Conservation (phyloP, 2,329 filamentous ascomycete species). For the Colletotrichum sp. region DNA sequence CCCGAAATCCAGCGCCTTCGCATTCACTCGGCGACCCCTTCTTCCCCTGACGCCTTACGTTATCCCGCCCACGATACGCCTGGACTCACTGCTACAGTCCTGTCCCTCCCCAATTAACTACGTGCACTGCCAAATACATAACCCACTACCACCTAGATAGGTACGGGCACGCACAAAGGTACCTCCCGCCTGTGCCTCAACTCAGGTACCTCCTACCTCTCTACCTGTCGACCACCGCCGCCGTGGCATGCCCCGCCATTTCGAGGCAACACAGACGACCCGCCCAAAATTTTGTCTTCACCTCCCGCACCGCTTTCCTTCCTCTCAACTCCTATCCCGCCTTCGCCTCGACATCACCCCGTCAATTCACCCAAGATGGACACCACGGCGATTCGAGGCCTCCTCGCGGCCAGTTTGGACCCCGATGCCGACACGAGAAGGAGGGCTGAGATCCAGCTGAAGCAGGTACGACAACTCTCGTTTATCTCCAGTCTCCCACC, state of each 20-base stretch:
- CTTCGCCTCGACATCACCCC: slow-evolving; percentile 22
- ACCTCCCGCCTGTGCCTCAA: background rate
- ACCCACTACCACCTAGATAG: background rate
- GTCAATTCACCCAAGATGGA: slow-evolving; percentile 63
- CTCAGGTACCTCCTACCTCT: background rate
- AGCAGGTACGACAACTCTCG: slow-evolving; percentile 65
- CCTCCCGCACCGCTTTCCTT: slow-evolving; percentile 21
- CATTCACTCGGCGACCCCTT: background rate
- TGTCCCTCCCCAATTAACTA: background rate
- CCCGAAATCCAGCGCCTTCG: background rate
- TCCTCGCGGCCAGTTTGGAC: slow-evolving; percentile 78
- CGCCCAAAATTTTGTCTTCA: slow-evolving; percentile 26
- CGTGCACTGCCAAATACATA: background rate
- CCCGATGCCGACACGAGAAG: slow-evolving; percentile 76
- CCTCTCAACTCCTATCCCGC: slow-evolving; percentile 23
- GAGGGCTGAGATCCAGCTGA: slow-evolving; percentile 80
- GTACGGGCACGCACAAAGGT: background rate
- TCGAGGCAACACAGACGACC: slow-evolving; percentile 21
- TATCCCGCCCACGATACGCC: background rate
- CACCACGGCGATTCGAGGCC: slow-evolving; percentile 74
- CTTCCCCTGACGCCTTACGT: slow-evolving; percentile 1
- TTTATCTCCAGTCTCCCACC: background rate
- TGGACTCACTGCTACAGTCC: background rate
- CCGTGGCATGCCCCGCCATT: slow-evolving; percentile 24
- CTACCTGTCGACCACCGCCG: background rate